Conservation (phyloP, 345 rosid genomes). For the Syzygium oleosum region DNA sequence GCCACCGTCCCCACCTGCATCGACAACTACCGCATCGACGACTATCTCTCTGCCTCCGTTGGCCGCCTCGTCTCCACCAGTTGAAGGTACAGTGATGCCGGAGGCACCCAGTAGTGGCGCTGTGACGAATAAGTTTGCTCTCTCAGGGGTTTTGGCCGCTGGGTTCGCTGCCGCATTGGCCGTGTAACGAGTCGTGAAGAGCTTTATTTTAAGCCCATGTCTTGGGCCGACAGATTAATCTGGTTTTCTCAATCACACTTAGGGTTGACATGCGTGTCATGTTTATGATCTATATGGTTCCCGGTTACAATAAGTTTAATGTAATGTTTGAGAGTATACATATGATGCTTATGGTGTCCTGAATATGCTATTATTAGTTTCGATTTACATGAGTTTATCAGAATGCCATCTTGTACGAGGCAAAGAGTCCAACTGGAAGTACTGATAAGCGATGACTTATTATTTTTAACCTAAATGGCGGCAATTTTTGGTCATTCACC, state of each 20-base stretch:
- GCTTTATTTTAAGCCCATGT: background rate
- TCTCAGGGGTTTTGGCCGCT: background rate
- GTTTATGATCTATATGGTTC: background rate
- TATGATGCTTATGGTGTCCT: background rate
- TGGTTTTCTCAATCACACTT: background rate
- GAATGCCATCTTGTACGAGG: background rate
- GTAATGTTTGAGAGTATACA: background rate
- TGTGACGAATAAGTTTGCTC: background rate
- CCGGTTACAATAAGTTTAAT: background rate
- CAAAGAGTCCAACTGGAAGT: background rate
- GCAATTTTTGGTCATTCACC: background rate
- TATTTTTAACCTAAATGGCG: background rate
- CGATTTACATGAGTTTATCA: background rate
- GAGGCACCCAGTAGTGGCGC: background rate
- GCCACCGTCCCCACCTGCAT: conserved; percentile 1
- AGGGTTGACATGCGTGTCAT: background rate
- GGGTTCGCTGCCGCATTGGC: background rate
- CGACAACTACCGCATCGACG: background rate
- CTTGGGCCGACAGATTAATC: background rate
- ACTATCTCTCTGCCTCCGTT: background rate
- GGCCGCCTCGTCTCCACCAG: background rate
- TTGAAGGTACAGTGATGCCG: background rate
- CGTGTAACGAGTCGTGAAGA: background rate
- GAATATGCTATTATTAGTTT: background rate
- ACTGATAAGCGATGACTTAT: background rate